Evolutionary conservation across 768 basidiomycete species (phyloP).

Genomic region (Candolleomyces aberdarensis): DNA sequence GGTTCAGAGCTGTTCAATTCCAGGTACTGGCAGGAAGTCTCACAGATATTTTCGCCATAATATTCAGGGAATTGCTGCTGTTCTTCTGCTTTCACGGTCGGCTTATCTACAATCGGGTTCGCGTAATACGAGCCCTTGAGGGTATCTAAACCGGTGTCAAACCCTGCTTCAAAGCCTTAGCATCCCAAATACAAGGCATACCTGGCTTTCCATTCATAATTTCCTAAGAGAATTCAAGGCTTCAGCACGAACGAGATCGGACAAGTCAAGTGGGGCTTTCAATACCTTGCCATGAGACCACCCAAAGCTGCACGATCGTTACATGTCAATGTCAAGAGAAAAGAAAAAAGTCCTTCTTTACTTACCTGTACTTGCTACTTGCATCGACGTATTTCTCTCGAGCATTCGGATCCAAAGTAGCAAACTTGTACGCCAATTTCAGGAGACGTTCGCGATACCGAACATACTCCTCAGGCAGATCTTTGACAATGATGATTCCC

Average conservation of each 20-base stretch:
- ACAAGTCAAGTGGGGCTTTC: not conserved
- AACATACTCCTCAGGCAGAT: conserved; percentile 69
- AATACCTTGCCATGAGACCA: conserved; percentile 93
- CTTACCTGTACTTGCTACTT: conserved; percentile 71
- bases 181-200: conserved; percentile 13
- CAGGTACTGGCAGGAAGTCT: conserved; percentile 5
- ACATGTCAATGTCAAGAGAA: not conserved
- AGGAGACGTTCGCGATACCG: conserved; percentile 69
- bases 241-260: not conserved
- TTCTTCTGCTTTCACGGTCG: conserved; percentile 56
- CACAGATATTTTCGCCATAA: conserved; percentile 88
- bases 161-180: not conserved
- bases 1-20: not conserved
- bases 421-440: conserved; percentile 72
- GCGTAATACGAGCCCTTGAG: conserved; percentile 96
- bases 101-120: conserved; percentile 69
- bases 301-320: conserved; percentile 61
- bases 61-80: conserved; percentile 71
- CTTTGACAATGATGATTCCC: conserved; percentile 79
- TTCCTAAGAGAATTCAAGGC: conserved; percentile 48
- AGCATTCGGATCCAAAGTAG: conserved; percentile 57
- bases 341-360: not conserved
- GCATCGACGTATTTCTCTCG: conserved; percentile 78
- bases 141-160: conserved; percentile 43
- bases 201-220: conserved; percentile 94